These are phyloP conservation scores for Boletus reticulatus DNA, from an alignment of 768 basidiomycete species.

Conservation along the genomic window DNA sequence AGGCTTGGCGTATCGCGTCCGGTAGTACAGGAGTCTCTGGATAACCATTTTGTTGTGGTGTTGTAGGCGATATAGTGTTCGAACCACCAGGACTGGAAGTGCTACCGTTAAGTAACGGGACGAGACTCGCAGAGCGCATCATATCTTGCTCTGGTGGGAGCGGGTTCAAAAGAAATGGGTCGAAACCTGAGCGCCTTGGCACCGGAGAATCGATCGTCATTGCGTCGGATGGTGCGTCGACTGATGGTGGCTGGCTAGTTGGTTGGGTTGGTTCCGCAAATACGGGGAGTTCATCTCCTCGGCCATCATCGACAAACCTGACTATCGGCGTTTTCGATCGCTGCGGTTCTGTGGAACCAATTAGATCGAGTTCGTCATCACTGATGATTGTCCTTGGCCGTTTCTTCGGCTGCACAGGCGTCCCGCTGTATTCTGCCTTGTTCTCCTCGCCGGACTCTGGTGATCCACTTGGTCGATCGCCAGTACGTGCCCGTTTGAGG, in stretches of 20 bases:
- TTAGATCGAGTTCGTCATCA: slow-evolving; percentile 48
- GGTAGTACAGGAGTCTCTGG: slow-evolving; percentile 9
- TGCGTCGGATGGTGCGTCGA: slow-evolving; percentile 6
- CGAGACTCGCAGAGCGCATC: slow-evolving; percentile 22
- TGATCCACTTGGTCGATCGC: slow-evolving; percentile 50
- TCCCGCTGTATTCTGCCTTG: slow-evolving; percentile 38
- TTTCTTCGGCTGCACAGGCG: slow-evolving; percentile 47
- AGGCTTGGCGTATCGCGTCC: not conserved
- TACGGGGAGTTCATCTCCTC: slow-evolving; percentile 15
- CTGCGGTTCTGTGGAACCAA: slow-evolving; percentile 25
- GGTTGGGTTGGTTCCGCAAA: slow-evolving; percentile 6
- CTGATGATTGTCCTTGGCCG: slow-evolving; percentile 45
- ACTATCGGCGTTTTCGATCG: slow-evolving; percentile 40
- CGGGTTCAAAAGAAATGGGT: slow-evolving; percentile 54
- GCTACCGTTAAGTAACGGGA: slow-evolving; percentile 25
- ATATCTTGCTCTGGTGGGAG: slow-evolving; percentile 33
- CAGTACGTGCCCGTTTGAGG: slow-evolving; percentile 68
- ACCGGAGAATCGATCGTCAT: slow-evolving; percentile 40
- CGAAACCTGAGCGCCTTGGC: slow-evolving; percentile 44
- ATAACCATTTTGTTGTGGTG: slow-evolving; percentile 11
- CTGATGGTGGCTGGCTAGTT: not conserved
- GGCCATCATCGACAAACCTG: slow-evolving; percentile 46
- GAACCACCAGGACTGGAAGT: slow-evolving; percentile 1
- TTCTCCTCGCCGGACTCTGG: slow-evolving; percentile 47
- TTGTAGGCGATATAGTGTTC: not conserved